Evolutionary conservation across 345 rosid species (phyloP).

Genomic region (Psidium friedrichsthalianum): DNA sequence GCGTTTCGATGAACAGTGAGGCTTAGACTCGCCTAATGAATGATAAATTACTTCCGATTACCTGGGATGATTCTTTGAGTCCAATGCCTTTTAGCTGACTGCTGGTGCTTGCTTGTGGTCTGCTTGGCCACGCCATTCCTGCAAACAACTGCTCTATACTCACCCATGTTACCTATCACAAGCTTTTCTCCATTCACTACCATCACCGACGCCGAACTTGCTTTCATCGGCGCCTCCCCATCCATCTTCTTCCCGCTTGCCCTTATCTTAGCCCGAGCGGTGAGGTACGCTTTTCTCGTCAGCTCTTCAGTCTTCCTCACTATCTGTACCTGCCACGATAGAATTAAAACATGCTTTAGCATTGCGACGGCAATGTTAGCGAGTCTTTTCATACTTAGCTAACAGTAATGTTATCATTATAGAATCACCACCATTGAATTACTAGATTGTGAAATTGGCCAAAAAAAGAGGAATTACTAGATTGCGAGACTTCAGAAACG

Average conservation of each 20-base stretch:
- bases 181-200: slow-evolving; percentile 67
- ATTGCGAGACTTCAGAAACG: neutral
- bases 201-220: slow-evolving; percentile 43
- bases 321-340: slow-evolving; percentile 25
- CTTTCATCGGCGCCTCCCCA: neutral
- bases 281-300: slow-evolving; percentile 40
- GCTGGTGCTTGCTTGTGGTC: slow-evolving; percentile 16
- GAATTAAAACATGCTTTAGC: neutral
- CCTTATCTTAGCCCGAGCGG: slow-evolving; percentile 35
- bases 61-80: slow-evolving; percentile 30
- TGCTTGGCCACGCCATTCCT: slow-evolving; percentile 59
- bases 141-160: slow-evolving; percentile 44
- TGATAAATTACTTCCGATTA: neutral
- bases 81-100: slow-evolving; percentile 31
- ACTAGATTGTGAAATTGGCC: neutral
- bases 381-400: neutral
- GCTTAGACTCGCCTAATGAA: neutral
- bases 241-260: slow-evolving; percentile 21
- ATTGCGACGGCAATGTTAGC: neutral
- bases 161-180: slow-evolving; percentile 50
- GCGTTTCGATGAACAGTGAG: neutral
- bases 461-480: neutral
- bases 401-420: neutral
- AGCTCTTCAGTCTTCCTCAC: slow-evolving; percentile 42
- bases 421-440: neutral